Evolutionary conservation across 73 alveolate genomes (phyloP), one percentile per base, ranked within the genome.

Genomic region (Tetrahymena elliotti): DNA sequence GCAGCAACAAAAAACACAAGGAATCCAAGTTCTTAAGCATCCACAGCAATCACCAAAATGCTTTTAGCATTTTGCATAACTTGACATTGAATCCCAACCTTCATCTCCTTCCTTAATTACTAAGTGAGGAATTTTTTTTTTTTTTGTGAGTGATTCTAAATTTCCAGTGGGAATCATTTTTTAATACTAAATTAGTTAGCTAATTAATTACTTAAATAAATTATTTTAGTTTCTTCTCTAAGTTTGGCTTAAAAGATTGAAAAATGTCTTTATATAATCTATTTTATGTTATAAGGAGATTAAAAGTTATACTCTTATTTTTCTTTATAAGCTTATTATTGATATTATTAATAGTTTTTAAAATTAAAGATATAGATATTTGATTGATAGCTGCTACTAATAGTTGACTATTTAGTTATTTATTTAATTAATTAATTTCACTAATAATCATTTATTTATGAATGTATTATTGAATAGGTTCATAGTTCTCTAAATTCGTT

Each of bases 11-110:
- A 94, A 94, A 24, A 94, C 38, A 35, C 96, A 94, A n/a, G 96
- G 96, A 38, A 94, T 94, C 96, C 96, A 94, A 18, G 96, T 94
- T 41, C 96, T 84, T 35, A 94, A 88, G 52, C 83, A 94, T 16
- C 96, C 96, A 84, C 94, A 94, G 92, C 93, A 94, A 84, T 94
- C 96, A 12, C 96, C 96, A 22, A 84, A 41, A 88, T 94, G 39
- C 35, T 35, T 84, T 83, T 94, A 52, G 84, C 96, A 94, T 92
- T 88, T 84, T 8, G 96, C 96, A 88, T 94, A 94, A 35, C 95
- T 93, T 24, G 93, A 47, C 96, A 94, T 94, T 24, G 16, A 10
- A 31, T 68, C 88, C 88, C 88, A 68, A 7, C 88, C 88, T 68
- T 68, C 88, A 68, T 68, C 88, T 4, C 88, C 88, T 68, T 68